Conservation (phyloP, 1,284 basidiomycete species). For the Irpex rosettiformis region DNA sequence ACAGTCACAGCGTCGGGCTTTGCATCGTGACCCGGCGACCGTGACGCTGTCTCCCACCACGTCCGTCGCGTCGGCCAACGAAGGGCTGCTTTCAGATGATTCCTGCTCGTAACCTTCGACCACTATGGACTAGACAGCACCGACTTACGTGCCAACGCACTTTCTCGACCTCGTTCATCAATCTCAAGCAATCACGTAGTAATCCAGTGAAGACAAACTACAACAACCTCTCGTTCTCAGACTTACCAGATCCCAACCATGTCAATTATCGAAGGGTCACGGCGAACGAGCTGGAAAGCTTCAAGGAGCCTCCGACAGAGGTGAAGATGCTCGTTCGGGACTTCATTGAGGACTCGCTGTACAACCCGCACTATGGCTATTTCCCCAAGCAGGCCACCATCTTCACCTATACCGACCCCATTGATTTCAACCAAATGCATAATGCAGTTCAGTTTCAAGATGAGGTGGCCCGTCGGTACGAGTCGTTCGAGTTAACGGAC, state of each 20-base stretch:
- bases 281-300: slow-evolving; percentile 64
- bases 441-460: slow-evolving; percentile 80
- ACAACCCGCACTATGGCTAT: slow-evolving; percentile 98
- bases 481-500: slow-evolving; percentile 59
- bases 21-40: not conserved
- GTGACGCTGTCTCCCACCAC: not conserved
- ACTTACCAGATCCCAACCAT: slow-evolving; percentile 44
- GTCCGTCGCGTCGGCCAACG: not conserved
- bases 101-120: not conserved
- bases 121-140: not conserved
- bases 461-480: slow-evolving; percentile 75
- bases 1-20: not conserved
- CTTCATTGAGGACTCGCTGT: slow-evolving; percentile 95
- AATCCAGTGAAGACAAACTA: slow-evolving; percentile 53
- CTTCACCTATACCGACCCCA: slow-evolving; percentile 67
- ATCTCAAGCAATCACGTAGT: slow-evolving; percentile 3
- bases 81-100: not conserved
- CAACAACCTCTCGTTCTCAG: slow-evolving; percentile 53
- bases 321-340: slow-evolving; percentile 96
- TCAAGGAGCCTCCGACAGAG: slow-evolving; percentile 65
- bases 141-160: not conserved
- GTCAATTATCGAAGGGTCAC: slow-evolving; percentile 65
- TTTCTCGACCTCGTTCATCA: not conserved
- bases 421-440: slow-evolving; percentile 70
- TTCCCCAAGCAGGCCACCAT: slow-evolving; percentile 91